These are phyloP conservation scores for Phytopythium mirpurense DNA, from an alignment of 352 stramenopile genomes.

Conservation along the genomic window DNA sequence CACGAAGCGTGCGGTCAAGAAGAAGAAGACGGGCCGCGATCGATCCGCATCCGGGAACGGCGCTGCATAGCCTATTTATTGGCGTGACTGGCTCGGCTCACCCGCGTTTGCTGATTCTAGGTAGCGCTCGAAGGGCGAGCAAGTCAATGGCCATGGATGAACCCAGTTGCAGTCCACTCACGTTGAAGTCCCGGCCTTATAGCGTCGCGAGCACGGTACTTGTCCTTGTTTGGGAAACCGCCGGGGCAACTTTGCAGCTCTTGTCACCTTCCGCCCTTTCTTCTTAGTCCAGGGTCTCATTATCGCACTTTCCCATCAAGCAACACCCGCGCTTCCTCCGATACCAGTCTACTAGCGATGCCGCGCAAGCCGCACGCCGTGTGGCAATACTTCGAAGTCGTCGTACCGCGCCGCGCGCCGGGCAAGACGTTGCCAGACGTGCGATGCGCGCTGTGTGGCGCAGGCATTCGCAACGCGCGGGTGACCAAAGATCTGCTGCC, in stretches of 20 bases:
- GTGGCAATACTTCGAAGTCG: slow-evolving; percentile 5
- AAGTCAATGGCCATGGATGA: no score
- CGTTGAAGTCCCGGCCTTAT: no score
- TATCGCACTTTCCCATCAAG: background rate
- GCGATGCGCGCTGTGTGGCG: slow-evolving; percentile 1
- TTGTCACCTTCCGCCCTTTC: no score
- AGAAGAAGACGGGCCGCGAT: background rate
- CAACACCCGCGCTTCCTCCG: background rate
- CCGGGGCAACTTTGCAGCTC: no score
- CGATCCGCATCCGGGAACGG: background rate
- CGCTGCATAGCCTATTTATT: background rate
- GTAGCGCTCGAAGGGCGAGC: no score
- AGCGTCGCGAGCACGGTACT: no score
- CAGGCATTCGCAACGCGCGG: background rate
- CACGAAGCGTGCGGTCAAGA: background rate
- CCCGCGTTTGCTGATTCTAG: no score
- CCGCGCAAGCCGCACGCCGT: slow-evolving; percentile 6
- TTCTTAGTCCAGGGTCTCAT: no score
- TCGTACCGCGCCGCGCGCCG: background rate
- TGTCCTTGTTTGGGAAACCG: no score
- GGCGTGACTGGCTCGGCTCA: background rate
- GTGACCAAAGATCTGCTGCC: background rate
- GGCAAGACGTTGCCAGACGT: slow-evolving; percentile 3
- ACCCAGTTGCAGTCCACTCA: no score
- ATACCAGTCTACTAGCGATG: background rate